Conservation (phyloP, 2,329 filamentous ascomycete species). For the Trichoderma sp. region DNA sequence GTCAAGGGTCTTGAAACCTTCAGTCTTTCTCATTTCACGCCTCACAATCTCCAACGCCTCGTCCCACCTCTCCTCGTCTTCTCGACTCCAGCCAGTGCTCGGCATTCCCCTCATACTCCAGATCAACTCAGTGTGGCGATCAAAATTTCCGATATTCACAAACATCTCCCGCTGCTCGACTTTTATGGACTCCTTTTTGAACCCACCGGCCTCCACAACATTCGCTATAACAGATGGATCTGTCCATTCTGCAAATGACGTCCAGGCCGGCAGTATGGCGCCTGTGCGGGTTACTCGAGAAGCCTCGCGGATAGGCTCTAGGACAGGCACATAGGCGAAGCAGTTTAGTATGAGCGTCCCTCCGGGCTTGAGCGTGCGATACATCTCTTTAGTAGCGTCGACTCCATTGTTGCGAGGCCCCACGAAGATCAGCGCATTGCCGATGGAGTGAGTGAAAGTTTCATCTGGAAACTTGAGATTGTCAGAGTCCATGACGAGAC, state of each 20-base stretch:
- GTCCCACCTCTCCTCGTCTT: constrained; percentile 12
- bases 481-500: constrained; percentile 11
- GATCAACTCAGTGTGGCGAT: neutral
- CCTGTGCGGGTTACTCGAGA: constrained; percentile 1
- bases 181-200: neutral
- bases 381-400: constrained; percentile 6
- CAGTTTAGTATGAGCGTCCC: constrained; percentile 10
- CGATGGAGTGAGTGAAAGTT: constrained; percentile 8
- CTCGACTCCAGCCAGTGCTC: neutral
- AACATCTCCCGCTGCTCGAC: constrained; percentile 5
- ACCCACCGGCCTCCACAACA: constrained; percentile 9
- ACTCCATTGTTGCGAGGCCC: constrained; percentile 9
- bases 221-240: neutral
- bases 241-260: constrained; percentile 5
- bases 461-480: constrained; percentile 7
- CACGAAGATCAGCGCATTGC: constrained; percentile 9
- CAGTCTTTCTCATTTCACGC: constrained; percentile 7
- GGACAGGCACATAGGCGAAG: neutral
- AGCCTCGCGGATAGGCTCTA: constrained; percentile 4
- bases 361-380: constrained; percentile 13
- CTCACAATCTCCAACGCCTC: constrained; percentile 13
- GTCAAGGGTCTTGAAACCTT: neutral
- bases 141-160: constrained; percentile 5
- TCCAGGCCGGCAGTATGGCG: neutral
- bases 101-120: constrained; percentile 18